A percentile compares a stretch with the other conserved stretches of the same genome.
These are phyloP conservation scores for Carex myosuroides DNA, from an alignment of 176 grass and related monocot genomes.

Conservation along the genomic window DNA sequence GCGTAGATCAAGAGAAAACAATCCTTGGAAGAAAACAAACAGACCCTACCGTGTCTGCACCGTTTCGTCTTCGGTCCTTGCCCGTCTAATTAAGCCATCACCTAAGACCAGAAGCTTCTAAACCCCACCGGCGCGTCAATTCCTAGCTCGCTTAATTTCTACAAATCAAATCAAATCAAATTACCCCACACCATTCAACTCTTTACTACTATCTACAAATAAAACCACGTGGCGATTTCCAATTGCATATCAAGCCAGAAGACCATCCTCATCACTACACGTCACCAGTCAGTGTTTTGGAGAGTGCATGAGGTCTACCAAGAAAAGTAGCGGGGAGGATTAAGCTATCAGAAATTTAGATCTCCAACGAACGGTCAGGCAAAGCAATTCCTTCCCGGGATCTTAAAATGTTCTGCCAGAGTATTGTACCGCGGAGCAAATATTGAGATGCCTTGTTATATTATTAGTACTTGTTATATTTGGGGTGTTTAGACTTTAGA, in stretches of 20 bases:
- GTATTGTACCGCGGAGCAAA: neutral
- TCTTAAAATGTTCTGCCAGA: slow-evolving; percentile 5
- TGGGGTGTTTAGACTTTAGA: neutral
- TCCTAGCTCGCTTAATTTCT: neutral
- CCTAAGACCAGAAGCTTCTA: slow-evolving; percentile 9
- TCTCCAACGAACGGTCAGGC: neutral
- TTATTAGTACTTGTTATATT: slow-evolving; percentile 4
- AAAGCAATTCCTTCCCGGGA: neutral
- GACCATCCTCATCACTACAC: neutral
- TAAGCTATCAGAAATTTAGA: neutral
- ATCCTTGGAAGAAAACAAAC: neutral
- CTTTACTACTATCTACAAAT: neutral
- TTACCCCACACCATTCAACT: neutral
- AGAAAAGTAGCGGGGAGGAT: neutral
- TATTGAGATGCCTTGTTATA: neutral
- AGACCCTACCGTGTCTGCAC: slow-evolving; percentile 4
- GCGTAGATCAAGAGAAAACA: neutral
- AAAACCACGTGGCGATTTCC: neutral
- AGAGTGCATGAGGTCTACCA: neutral
- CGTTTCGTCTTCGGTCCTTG: neutral
- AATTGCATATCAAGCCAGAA: neutral
- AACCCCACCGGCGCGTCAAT: slow-evolving; percentile 9
- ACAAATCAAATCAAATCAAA: neutral
- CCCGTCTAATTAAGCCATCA: neutral
- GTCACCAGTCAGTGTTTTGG: neutral